Conservation (phyloP, 163 green algal genomes). For the Chlamydomonas reinhardtii region DNA sequence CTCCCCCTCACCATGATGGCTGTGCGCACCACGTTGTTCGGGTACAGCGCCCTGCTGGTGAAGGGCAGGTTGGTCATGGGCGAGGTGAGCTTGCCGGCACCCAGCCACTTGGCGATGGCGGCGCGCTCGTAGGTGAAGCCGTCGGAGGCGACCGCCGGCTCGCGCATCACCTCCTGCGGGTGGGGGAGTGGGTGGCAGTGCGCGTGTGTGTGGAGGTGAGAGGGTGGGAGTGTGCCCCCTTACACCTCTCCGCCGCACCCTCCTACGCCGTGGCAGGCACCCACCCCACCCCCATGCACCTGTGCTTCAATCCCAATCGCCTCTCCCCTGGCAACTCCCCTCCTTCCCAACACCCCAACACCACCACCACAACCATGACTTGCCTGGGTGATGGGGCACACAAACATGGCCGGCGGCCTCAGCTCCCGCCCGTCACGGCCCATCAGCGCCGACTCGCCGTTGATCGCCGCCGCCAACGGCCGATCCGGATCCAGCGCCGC, state of each 20-base stretch:
- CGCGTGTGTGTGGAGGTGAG: background rate
- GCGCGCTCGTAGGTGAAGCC: conserved; percentile 71
- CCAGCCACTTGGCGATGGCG: conserved; percentile 69
- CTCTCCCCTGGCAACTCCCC: conserved; percentile 54
- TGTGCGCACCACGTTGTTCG: conserved; percentile 66
- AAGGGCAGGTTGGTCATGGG: conserved; percentile 78
- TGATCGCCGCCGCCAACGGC: background rate
- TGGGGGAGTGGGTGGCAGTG: background rate
- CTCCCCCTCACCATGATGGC: conserved; percentile 33
- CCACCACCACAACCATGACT: too few relatives aligned
- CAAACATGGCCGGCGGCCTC: conserved; percentile 30
- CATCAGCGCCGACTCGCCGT: background rate
- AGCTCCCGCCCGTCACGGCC: conserved; percentile 17
- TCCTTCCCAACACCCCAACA: too few relatives aligned
- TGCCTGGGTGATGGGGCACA: conserved; percentile 69
- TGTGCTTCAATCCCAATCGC: conserved; percentile 27
- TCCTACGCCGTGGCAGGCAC: too few relatives aligned
- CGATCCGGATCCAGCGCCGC: conserved; percentile 5
- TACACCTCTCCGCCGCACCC: too few relatives aligned
- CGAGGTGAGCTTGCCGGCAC: conserved; percentile 48
- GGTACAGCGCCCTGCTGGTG: conserved; percentile 61
- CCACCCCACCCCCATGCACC: too few relatives aligned
- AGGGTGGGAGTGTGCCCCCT: background rate
- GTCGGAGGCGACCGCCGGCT: conserved; percentile 68
- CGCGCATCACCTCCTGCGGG: conserved; percentile 55